Evolutionary conservation across 345 rosid species (phyloP).

Genomic region (Trapa incisa): DNA sequence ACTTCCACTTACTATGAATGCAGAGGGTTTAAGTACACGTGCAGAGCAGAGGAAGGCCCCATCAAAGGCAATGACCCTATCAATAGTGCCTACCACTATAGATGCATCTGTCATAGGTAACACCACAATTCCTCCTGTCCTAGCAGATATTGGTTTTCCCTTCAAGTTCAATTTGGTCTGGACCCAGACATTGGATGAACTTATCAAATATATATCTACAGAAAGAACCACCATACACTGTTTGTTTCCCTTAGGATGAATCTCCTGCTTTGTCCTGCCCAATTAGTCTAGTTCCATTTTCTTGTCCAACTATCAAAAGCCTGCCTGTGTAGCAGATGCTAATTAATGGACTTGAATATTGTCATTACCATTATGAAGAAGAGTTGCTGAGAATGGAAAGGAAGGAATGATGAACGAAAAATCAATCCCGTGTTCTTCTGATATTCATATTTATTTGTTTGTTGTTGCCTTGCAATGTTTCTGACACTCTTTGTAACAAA

Average conservation of each 20-base stretch:
- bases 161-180: background rate
- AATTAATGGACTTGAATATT: background rate
- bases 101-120: constrained; percentile 73
- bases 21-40: constrained; percentile 83
- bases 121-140: background rate
- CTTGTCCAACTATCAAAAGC: background rate
- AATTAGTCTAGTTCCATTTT: background rate
- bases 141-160: background rate
- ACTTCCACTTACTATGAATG: constrained; percentile 87
- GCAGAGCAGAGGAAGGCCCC: constrained; percentile 91
- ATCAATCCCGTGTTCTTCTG: background rate
- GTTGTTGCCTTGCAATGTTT: background rate
- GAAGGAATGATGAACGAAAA: background rate
- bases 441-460: background rate
- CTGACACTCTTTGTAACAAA: too few relatives aligned
- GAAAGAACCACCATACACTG: background rate
- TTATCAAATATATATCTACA: background rate
- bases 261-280: constrained; percentile 1
- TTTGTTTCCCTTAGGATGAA: background rate
- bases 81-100: constrained; percentile 77
- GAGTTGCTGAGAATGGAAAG: background rate
- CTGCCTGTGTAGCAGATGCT: background rate
- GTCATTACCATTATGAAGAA: background rate
- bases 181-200: background rate
- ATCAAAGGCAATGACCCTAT: constrained; percentile 90